These are phyloP conservation scores for Didymella arachidicola DNA, from an alignment of 2,329 filamentous ascomycete species.

Conservation along the genomic window DNA sequence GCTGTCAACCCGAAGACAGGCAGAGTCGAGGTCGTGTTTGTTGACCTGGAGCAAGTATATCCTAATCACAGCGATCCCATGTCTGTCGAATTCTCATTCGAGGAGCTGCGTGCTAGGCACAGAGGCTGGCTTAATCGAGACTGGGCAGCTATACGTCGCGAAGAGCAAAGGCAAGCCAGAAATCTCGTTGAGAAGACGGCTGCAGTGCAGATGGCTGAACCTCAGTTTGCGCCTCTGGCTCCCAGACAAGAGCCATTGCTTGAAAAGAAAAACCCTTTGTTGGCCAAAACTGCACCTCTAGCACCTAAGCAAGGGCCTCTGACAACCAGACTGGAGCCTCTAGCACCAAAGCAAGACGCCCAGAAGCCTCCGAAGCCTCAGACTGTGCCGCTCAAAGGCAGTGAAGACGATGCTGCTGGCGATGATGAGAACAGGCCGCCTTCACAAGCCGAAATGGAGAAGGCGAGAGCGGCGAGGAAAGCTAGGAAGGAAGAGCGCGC, in stretches of 20 bases:
- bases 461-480: constrained; percentile 63
- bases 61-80: constrained; percentile 72
- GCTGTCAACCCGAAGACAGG: constrained; percentile 83
- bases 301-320: constrained; percentile 19
- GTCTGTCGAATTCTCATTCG: constrained; percentile 83
- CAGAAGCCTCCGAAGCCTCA: constrained; percentile 31
- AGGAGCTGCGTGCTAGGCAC: constrained; percentile 83
- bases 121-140: constrained; percentile 70
- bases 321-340: constrained; percentile 17
- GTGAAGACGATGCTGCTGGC: constrained; percentile 40
- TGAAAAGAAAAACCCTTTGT: constrained; percentile 21
- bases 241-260: constrained; percentile 19
- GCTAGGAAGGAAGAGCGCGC: constrained; percentile 58
- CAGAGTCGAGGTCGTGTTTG: constrained; percentile 84
- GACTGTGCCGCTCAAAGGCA: constrained; percentile 47
- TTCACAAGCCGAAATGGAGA: constrained; percentile 59
- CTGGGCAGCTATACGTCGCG: constrained; percentile 55
- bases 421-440: constrained; percentile 60
- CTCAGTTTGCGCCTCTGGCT: constrained; percentile 18
- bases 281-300: constrained; percentile 7
- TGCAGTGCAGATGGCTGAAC: constrained; percentile 19
- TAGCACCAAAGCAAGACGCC: constrained; percentile 28
- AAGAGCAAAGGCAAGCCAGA: constrained; percentile 39
- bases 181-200: constrained; percentile 30
- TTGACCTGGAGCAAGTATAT: constrained; percentile 85